These are phyloP conservation scores for Kwoniella shandongensis DNA, from an alignment of 768 basidiomycete species.

Conservation along the genomic window DNA sequence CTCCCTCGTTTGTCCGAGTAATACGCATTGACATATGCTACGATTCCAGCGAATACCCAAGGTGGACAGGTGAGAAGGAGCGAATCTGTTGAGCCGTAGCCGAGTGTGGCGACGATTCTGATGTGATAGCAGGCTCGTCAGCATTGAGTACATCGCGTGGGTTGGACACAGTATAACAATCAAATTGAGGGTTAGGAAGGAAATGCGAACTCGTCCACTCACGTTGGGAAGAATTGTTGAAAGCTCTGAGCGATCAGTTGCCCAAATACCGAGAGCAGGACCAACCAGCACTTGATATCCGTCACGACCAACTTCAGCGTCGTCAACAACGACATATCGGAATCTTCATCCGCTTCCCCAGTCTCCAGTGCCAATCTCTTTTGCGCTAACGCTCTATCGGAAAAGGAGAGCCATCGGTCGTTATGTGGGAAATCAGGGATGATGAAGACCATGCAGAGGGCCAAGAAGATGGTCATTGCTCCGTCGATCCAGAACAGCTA, in stretches of 20 bases:
- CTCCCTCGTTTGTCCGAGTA: too few species aligned
- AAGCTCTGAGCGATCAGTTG: not conserved
- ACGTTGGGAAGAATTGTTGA: slow-evolving; percentile 1
- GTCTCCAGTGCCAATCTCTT: not conserved
- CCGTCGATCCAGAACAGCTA: slow-evolving; percentile 3
- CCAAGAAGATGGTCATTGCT: not conserved
- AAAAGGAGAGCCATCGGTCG: not conserved
- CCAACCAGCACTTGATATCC: not conserved
- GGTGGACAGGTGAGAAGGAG: too few species aligned
- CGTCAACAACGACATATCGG: not conserved
- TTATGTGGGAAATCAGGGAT: slow-evolving; percentile 1
- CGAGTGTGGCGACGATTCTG: too few species aligned
- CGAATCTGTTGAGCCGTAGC: too few species aligned
- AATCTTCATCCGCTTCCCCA: not conserved
- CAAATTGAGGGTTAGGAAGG: too few species aligned
- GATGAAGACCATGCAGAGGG: not conserved
- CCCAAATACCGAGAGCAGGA: not conserved
- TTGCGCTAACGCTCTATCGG: not conserved
- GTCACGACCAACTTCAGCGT: not conserved
- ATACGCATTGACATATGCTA: too few species aligned
- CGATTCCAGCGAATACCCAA: too few species aligned
- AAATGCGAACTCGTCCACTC: too few species aligned
- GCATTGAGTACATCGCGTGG: too few species aligned
- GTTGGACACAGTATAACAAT: too few species aligned
- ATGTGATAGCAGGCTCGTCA: too few species aligned